A percentile compares a stretch with the other conserved stretches of the same genome.
phyloP scores from a whole-genome alignment of 2,329 filamentous ascomycete genomes.

The Sporothrix sp. region DNA sequence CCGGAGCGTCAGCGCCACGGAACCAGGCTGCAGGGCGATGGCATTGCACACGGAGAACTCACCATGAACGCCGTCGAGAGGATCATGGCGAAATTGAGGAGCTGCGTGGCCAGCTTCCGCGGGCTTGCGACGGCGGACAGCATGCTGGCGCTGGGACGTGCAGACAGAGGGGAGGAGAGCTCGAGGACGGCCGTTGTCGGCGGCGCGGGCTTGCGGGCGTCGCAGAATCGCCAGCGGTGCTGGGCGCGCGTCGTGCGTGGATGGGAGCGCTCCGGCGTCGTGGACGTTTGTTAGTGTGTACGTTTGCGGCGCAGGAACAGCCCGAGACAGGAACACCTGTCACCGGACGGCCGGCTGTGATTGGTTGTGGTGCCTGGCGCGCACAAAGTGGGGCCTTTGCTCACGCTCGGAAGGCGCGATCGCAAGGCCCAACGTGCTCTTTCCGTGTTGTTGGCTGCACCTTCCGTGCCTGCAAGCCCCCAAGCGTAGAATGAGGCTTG shows the following conservation, averaged over 20 bases:
- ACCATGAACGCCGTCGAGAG: slow-evolving; percentile 88
- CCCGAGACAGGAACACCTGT: no score
- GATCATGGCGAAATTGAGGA: slow-evolving; percentile 85
- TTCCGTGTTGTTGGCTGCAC: no score
- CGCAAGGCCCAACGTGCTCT: neutral
- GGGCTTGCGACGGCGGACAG: slow-evolving; percentile 61
- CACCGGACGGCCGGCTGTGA: no score
- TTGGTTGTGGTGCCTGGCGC: no score
- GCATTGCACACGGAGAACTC: neutral
- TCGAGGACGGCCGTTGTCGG: neutral
- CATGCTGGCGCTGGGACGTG: slow-evolving; percentile 40
- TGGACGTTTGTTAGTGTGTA: no score
- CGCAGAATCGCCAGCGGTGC: no score
- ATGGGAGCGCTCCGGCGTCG: no score
- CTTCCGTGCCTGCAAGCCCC: neutral
- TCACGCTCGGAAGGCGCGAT: neutral
- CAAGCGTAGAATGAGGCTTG: neutral
- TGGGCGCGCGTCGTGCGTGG: no score
- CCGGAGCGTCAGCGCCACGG: neutral
- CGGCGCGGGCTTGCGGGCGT: neutral
- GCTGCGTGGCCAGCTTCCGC: slow-evolving; percentile 69
- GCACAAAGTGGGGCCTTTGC: neutral
- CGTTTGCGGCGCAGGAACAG: no score
- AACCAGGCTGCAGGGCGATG: neutral
- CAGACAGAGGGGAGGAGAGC: neutral